Percentiles rank a stretch among this genome's conserved stretches.
Conservation (phyloP, 139 green algal species). For the Nannochloris sp. region DNA sequence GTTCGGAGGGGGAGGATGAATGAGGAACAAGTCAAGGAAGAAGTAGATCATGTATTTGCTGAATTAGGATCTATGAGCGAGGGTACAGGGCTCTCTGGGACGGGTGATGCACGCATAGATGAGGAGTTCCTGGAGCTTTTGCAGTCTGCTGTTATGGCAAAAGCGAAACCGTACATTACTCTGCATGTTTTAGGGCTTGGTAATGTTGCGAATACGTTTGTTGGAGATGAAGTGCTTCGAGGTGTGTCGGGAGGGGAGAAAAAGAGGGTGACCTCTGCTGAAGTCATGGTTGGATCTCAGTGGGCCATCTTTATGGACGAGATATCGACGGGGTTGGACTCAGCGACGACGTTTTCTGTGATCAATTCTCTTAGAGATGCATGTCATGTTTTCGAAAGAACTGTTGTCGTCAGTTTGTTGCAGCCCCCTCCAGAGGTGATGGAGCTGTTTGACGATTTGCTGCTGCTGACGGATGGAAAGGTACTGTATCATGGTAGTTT, state of each 20-base stretch:
- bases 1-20: not conserved
- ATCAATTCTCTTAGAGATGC: constrained; percentile 30
- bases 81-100: not conserved
- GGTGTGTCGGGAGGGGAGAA: constrained; percentile 58
- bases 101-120: not conserved
- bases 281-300: constrained; percentile 50
- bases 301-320: constrained; percentile 29
- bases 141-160: constrained; percentile 16
- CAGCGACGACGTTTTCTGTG: constrained; percentile 63
- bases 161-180: constrained; percentile 8
- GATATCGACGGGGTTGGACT: constrained; percentile 50
- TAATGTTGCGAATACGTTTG: constrained; percentile 19
- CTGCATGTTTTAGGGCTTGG: constrained; percentile 20
- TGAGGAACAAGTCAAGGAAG: not conserved
- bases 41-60: not conserved
- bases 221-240: constrained; percentile 29
- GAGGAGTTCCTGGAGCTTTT: constrained; percentile 19
- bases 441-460: constrained; percentile 59
- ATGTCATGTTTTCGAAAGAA: constrained; percentile 31
- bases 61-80: not conserved
- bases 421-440: constrained; percentile 72
- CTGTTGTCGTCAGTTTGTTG: constrained; percentile 62
- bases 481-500: constrained; percentile 62
- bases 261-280: constrained; percentile 56
- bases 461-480: constrained; percentile 52